These are phyloP conservation scores for Irpex rosettiformis DNA, from an alignment of 1,284 basidiomycete species.

Conservation along the genomic window DNA sequence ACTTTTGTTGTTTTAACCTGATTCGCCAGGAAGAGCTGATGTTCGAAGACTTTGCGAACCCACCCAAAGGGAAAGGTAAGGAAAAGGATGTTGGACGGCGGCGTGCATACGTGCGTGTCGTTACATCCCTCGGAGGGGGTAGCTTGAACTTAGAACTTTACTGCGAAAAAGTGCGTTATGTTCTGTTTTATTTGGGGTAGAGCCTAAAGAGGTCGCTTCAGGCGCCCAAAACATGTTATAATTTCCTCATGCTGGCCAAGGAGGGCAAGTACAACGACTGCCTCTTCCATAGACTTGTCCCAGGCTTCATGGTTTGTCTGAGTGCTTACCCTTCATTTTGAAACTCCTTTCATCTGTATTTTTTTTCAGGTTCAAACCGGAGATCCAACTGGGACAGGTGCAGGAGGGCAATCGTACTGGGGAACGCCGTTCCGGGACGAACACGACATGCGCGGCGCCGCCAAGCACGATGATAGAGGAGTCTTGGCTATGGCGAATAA, in stretches of 20 bases:
- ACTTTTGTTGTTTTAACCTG: neutral
- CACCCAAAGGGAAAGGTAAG: conserved; percentile 77
- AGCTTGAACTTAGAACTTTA: conserved; percentile 90
- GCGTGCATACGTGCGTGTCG: conserved; percentile 86
- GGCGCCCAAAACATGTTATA: conserved; percentile 98
- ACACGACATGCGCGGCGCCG: conserved; percentile 80
- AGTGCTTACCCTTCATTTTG: neutral
- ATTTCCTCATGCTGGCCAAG: conserved; percentile 90
- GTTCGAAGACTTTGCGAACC: conserved; percentile 85
- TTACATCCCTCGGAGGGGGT: conserved; percentile 85
- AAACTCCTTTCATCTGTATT: neutral
- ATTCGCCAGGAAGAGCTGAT: conserved; percentile 77
- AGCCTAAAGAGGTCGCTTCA: conserved; percentile 27
- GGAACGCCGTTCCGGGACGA: conserved; percentile 95
- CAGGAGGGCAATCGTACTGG: conserved; percentile 94
- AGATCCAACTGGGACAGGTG: conserved; percentile 94
- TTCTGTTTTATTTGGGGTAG: neutral
- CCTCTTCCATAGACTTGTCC: conserved; percentile 91
- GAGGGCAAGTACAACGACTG: conserved; percentile 88
- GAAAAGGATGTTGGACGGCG: conserved; percentile 90
- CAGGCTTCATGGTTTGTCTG: conserved; percentile 87
- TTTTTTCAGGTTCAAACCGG: conserved; percentile 81
- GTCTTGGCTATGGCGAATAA: conserved; percentile 90
- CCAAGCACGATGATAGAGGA: conserved; percentile 81
- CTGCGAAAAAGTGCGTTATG: conserved; percentile 72